Evolutionary conservation across 2,329 filamentous ascomycete genomes (phyloP), one percentile per base, ranked within the genome.

Genomic region (Metarhizium brunneum): DNA sequence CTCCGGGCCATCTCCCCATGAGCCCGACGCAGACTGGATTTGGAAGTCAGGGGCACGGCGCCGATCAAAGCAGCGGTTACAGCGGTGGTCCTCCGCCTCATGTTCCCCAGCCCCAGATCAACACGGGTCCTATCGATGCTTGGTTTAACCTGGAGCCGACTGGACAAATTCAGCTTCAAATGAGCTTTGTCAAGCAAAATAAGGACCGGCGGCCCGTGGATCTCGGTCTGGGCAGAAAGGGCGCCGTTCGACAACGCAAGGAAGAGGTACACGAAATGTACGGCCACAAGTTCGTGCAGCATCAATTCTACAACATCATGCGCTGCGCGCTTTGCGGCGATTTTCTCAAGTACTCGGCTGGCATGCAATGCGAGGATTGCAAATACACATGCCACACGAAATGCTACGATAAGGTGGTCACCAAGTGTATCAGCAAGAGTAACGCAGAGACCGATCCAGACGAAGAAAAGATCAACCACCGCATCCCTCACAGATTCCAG

Each of bases 291-390:
- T 99, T 99, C 68, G 87, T 97, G 55, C 89, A 94, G 67, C 92
- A 96, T 70, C 94, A 96, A 71, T 99, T 99, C 73, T 99, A 97
- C 85, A 99, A 97, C 80, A 96, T 99, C 68, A 99, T 99, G 94
- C 92, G 94, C 59, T 99, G 94, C 73, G 94, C 94, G 14, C 84
- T 97, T 40, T 99, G 94, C 69, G 94, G 92, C 58, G 94, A 99
- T 63, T 97, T 99, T 68, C 86, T 99, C 74, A 99, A 97, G 69
- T 97, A 97, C 70, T 95, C 92, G 51, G 90, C 94, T 25, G 94
- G 94, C 59, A 99, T 99, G 92, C 94, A 99, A 75, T 99, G 94
- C 72, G 89, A 95, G 61, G 94, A 99, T 74, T 99, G 94, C 87
- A 97, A 97, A 75, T 97, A 97, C 75, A 97, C 92, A 43, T 99